phyloP scores from a whole-genome alignment of 306 rosid genomes.

The Mimosa pudica region DNA sequence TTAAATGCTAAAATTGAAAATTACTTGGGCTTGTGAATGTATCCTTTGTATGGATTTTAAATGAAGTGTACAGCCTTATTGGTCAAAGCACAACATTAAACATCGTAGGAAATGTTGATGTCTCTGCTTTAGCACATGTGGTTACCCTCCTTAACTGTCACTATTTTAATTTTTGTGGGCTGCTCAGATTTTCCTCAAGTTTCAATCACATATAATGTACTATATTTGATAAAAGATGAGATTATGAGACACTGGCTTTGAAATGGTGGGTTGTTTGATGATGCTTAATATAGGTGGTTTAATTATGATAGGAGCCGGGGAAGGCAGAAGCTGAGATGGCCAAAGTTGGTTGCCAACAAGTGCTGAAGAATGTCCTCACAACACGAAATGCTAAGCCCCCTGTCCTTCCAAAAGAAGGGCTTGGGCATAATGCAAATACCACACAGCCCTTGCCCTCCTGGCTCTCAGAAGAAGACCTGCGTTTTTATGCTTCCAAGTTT shows the following conservation, averaged over 20 bases:
- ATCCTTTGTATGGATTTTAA: background rate
- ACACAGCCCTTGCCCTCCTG: constrained; percentile 40
- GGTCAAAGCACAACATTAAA: background rate
- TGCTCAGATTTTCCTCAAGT: background rate
- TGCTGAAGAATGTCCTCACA: constrained; percentile 19
- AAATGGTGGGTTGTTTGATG: background rate
- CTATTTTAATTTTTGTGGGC: too few relatives aligned
- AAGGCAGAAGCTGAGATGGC: constrained; percentile 33
- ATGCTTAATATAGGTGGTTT: background rate
- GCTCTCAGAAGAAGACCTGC: constrained; percentile 46
- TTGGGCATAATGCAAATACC: background rate
- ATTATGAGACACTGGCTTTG: background rate
- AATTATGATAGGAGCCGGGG: constrained; percentile 31
- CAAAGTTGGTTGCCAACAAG: background rate
- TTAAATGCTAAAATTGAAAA: background rate
- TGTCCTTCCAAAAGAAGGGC: constrained; percentile 33
- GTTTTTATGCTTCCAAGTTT: constrained; percentile 45
- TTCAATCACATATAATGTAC: background rate
- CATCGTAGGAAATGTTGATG: background rate
- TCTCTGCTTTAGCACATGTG: background rate
- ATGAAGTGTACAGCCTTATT: background rate
- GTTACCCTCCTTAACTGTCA: background rate
- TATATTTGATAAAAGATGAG: background rate
- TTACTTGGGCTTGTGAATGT: background rate
- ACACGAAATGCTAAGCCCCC: constrained; percentile 29